Evolutionary conservation across 2,329 filamentous ascomycete species (phyloP).

Genomic region (Ceratocystis colombiana): DNA sequence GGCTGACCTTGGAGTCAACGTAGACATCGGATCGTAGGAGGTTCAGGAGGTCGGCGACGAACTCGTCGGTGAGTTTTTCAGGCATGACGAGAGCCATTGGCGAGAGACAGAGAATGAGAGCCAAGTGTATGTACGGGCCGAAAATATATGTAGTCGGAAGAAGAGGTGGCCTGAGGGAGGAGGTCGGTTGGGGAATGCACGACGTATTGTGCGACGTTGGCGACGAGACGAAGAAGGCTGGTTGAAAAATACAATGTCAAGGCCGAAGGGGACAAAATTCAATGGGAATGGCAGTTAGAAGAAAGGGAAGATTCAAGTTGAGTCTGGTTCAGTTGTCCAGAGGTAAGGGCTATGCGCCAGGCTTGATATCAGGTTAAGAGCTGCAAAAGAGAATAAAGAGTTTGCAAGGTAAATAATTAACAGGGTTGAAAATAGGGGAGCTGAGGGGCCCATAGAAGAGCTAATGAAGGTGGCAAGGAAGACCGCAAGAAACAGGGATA

Average conservation of each 20-base stretch:
- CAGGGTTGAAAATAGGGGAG: slow-evolving; percentile 6
- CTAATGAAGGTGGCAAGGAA: slow-evolving; percentile 4
- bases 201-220: too few relatives aligned
- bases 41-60: slow-evolving; percentile 45
- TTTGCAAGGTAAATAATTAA: background rate
- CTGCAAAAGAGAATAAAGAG: slow-evolving; percentile 6
- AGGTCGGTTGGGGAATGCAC: background rate
- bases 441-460: background rate
- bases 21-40: slow-evolving; percentile 41
- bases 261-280: too few relatives aligned
- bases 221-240: too few relatives aligned
- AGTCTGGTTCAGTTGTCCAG: background rate
- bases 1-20: slow-evolving; percentile 60
- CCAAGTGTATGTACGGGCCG: too few relatives aligned
- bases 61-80: slow-evolving; percentile 50
- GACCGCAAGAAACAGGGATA: slow-evolving; percentile 6
- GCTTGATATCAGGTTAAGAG: background rate
- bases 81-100: slow-evolving; percentile 34
- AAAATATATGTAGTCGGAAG: background rate
- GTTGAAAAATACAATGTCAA: too few relatives aligned
- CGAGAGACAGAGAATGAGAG: background rate
- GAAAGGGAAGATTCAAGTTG: too few relatives aligned
- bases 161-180: background rate
- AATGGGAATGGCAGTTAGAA: too few relatives aligned
- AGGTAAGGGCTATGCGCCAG: background rate